Base-by-base conservation (phyloP, 2,329 filamentous ascomycete species). In the Mycocentrospora acerina region DNA sequence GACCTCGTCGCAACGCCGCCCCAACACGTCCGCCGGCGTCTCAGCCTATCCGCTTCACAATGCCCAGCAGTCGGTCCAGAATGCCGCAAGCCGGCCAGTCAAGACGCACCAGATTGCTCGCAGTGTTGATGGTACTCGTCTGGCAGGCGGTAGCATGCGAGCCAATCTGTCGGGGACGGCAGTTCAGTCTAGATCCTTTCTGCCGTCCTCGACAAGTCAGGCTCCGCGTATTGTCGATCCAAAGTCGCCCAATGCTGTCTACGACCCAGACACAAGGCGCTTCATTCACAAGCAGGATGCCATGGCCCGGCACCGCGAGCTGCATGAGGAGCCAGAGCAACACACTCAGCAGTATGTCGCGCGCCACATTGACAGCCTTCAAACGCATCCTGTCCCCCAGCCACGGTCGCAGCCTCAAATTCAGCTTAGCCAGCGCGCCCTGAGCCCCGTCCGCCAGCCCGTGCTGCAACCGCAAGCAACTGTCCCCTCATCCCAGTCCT, bases 101-200 rank as follows among this genome's bases (percentile, higher is more conserved):
- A 72, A 67, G 44, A 72, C 68, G 41, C 63, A 64, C 28, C 65
- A 63, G 27, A 47, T 64, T 3, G 43, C 57, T 12, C 60, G 60
- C 11, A 60, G 62, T 7, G 52, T 56, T 3, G 59, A 71, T 35
- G 71, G 72, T 15, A 60, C 62, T 17, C 67, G 70, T 44, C 55
- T 76, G 13, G 59, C 69, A 4, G 56, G 77, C 42, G 81, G 79
- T 10, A 79, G 76, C 8, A 69, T 82, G 53, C 71, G 71, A 9
- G 73, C 54, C 15, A 64, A 76, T 51, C 66, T 73, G 2, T 75
- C 67, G 39, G 78, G 74, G 3, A 73, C 75, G 3, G 70, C 71
- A 6, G 64, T 80, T 13, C 51, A 56, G 29, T 40, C 46, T 19
- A 44, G 53, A 29, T 51, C 50, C 3, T 53, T 37, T 14, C 34